phyloP scores from a whole-genome alignment of 2,329 filamentous ascomycete species.

The Botrytis deweyae region DNA sequence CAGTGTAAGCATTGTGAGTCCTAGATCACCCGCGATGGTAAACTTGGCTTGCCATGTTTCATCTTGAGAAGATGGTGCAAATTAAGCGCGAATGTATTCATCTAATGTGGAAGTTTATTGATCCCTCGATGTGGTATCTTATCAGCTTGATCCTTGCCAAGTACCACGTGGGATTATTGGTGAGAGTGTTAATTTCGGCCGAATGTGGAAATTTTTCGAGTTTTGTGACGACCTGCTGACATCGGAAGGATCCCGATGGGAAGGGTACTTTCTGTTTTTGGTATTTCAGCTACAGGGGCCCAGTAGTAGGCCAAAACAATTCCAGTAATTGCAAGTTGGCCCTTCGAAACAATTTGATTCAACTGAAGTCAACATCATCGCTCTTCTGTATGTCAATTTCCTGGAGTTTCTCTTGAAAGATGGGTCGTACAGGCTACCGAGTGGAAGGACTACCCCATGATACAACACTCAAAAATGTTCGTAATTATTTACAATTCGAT shows the following conservation, averaged over 20 bases:
- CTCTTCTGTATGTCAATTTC: neutral
- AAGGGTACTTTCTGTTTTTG: neutral
- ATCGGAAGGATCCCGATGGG: neutral
- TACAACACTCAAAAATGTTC: conserved; percentile 13
- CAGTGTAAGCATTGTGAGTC: neutral
- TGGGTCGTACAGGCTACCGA: conserved; percentile 20
- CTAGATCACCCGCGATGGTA: neutral
- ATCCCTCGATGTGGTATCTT: conserved; percentile 1
- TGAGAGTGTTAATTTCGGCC: no score
- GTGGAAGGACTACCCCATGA: conserved; percentile 19
- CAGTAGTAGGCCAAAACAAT: neutral
- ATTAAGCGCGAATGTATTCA: neutral
- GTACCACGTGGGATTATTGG: neutral
- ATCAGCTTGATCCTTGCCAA: conserved; percentile 2
- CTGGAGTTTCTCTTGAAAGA: neutral
- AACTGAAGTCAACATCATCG: neutral
- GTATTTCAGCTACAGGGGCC: neutral
- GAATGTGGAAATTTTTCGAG: neutral
- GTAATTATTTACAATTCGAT: conserved; percentile 18
- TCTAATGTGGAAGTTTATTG: neutral
- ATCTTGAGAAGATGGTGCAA: neutral
- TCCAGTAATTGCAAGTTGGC: neutral
- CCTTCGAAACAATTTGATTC: neutral
- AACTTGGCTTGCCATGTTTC: neutral
- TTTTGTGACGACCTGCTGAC: conserved; percentile 7